These are phyloP conservation scores for Collybia mongolica DNA, from an alignment of 768 basidiomycete species.

Conservation along the genomic window DNA sequence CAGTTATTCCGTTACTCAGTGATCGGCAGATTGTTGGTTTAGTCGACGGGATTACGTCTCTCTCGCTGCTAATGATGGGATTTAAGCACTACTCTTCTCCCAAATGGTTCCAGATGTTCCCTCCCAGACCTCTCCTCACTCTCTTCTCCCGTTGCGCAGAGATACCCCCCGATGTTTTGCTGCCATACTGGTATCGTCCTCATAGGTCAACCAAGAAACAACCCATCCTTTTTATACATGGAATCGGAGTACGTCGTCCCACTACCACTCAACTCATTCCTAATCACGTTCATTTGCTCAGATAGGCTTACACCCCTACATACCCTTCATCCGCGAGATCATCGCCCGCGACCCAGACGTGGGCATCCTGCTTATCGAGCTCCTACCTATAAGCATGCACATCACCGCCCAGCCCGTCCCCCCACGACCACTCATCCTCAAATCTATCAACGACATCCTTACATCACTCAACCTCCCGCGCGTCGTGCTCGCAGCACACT, in stretches of 20 bases:
- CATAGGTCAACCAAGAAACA: slow-evolving; percentile 45
- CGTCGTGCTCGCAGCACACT: slow-evolving; percentile 53
- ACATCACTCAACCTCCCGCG: slow-evolving; percentile 33
- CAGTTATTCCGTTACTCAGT: not conserved
- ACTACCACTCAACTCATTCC: not conserved
- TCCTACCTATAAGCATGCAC: slow-evolving; percentile 58
- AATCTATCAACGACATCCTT: slow-evolving; percentile 43
- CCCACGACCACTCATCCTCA: slow-evolving; percentile 35
- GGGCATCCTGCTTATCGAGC: slow-evolving; percentile 59
- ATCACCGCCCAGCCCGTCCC: slow-evolving; percentile 52
- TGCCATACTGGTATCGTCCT: slow-evolving; percentile 40
- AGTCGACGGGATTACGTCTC: slow-evolving; percentile 45
- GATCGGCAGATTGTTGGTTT: slow-evolving; percentile 45
- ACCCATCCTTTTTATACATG: slow-evolving; percentile 66
- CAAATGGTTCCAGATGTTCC: slow-evolving; percentile 43
- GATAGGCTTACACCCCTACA: slow-evolving; percentile 65
- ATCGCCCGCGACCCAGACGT: slow-evolving; percentile 42
- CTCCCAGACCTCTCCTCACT: slow-evolving; percentile 45
- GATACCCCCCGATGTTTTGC: slow-evolving; percentile 28
- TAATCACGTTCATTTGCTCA: slow-evolving; percentile 17
- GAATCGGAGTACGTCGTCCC: slow-evolving; percentile 53
- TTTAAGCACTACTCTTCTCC: slow-evolving; percentile 52
- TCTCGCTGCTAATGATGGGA: slow-evolving; percentile 38
- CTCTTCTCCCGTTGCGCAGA: slow-evolving; percentile 41
- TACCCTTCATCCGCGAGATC: slow-evolving; percentile 48